Evolutionary conservation across 1,284 basidiomycete genomes (phyloP).

Genomic region (Moesziomyces sp.): DNA sequence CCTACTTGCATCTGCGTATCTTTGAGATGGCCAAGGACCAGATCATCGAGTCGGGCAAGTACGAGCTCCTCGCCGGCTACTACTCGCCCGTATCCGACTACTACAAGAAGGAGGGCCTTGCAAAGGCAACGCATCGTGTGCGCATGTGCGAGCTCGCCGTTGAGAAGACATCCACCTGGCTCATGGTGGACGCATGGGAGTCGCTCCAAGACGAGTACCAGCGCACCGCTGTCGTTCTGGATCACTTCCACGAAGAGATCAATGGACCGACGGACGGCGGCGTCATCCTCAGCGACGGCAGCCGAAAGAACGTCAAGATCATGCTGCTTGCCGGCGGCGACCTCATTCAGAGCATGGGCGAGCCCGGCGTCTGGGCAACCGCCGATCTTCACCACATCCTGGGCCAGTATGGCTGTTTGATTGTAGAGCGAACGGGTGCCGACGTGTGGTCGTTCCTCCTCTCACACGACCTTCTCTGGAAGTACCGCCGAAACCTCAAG

Average conservation of each 20-base stretch:
- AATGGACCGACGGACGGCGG: slow-evolving; percentile 73
- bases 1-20: slow-evolving; percentile 79
- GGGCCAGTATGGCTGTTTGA: slow-evolving; percentile 91
- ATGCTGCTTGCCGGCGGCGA: slow-evolving; percentile 98
- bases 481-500: slow-evolving; percentile 82
- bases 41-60: slow-evolving; percentile 88
- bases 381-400: slow-evolving; percentile 96
- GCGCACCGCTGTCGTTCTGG: slow-evolving; percentile 92
- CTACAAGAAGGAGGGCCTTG: slow-evolving; percentile 67
- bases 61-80: slow-evolving; percentile 92
- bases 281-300: slow-evolving; percentile 58
- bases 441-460: slow-evolving; percentile 78
- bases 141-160: slow-evolving; percentile 68
- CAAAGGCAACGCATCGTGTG: slow-evolving; percentile 65
- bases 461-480: slow-evolving; percentile 72
- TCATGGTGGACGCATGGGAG: slow-evolving; percentile 97
- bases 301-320: slow-evolving; percentile 71
- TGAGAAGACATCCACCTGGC: slow-evolving; percentile 67
- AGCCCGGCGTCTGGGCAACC: slow-evolving; percentile 98
- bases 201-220: slow-evolving; percentile 89
- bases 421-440: slow-evolving; percentile 93
- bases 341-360: slow-evolving; percentile 96
- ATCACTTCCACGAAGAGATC: slow-evolving; percentile 93
- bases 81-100: slow-evolving; percentile 80
- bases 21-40: slow-evolving; percentile 99